phyloP scores from a whole-genome alignment of 257 asterid species.

The Rauvolfia tetraphylla region DNA sequence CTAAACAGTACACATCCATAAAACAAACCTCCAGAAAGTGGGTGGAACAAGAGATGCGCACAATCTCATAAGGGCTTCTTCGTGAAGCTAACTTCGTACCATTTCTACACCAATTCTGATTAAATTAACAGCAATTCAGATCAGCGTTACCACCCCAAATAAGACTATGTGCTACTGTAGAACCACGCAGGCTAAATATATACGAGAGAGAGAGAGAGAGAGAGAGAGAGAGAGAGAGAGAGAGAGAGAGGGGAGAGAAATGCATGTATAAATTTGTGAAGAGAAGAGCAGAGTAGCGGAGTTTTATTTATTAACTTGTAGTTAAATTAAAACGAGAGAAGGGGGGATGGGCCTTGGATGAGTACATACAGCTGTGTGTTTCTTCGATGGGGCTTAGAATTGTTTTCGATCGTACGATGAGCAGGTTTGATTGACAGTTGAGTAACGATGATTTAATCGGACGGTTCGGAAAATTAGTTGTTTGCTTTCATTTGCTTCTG shows the following conservation, averaged over 20 bases:
- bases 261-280: not conserved
- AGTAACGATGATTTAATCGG: not conserved
- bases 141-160: conserved; percentile 2
- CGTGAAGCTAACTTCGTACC: conserved; percentile 4
- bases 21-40: conserved; percentile 7
- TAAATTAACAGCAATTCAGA: conserved; percentile 3
- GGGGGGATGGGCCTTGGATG: not conserved
- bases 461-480: not conserved
- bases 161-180: not conserved
- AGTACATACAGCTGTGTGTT: not conserved
- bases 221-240: conserved; percentile 2
- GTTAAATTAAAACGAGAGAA: not conserved
- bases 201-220: not conserved
- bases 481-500: not conserved
- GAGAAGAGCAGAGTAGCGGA: not conserved
- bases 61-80: conserved; percentile 5
- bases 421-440: not conserved
- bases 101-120: not conserved
- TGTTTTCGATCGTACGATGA: not conserved
- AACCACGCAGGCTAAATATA: not conserved
- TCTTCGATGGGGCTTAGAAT: not conserved
- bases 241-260: not conserved
- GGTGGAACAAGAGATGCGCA: conserved; percentile 2
- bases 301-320: not conserved
- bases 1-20: not conserved